phyloP scores from a whole-genome alignment of 805 yeast species.

The Hyphopichia homilentoma region DNA sequence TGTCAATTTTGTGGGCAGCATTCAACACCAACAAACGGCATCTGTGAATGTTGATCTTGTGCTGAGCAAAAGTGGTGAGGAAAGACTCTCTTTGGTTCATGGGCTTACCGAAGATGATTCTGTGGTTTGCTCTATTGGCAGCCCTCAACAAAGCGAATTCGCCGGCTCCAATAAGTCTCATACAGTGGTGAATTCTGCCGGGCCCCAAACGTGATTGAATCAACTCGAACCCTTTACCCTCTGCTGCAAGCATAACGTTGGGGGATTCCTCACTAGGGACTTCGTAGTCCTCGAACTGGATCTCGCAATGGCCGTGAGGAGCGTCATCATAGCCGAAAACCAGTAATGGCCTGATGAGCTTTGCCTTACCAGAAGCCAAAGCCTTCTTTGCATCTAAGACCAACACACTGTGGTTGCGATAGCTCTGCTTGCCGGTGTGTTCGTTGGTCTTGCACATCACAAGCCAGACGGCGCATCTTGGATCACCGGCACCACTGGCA shows the following conservation, averaged over 20 bases:
- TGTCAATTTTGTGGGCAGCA: slow-evolving; percentile 60
- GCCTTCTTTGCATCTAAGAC: slow-evolving; percentile 51
- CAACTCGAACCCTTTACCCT: slow-evolving; percentile 58
- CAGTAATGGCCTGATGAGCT: slow-evolving; percentile 45
- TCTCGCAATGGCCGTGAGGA: slow-evolving; percentile 69
- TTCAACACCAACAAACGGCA: slow-evolving; percentile 52
- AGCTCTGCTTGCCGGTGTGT: slow-evolving; percentile 22
- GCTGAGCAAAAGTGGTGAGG: slow-evolving; percentile 46
- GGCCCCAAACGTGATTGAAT: slow-evolving; percentile 66
- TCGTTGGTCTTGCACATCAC: slow-evolving; percentile 49
- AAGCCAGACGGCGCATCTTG: slow-evolving; percentile 51
- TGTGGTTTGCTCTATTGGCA: slow-evolving; percentile 47
- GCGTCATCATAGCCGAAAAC: slow-evolving; percentile 66
- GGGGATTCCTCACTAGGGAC: slow-evolving; percentile 42
- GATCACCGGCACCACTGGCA: slow-evolving; percentile 70
- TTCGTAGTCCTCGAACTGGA: slow-evolving; percentile 46
- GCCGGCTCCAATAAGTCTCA: slow-evolving; percentile 61
- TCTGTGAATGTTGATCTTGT: slow-evolving; percentile 50
- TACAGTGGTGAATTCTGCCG: slow-evolving; percentile 69
- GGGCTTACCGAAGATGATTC: slow-evolving; percentile 50
- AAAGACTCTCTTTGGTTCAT: slow-evolving; percentile 51
- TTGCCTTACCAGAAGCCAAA: slow-evolving; percentile 46
- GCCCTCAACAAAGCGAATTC: slow-evolving; percentile 50
- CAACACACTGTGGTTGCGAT: slow-evolving; percentile 54
- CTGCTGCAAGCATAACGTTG: slow-evolving; percentile 38